These are phyloP conservation scores for Arthrobotrys sinensis DNA, from an alignment of 2,329 filamentous ascomycete species.

Conservation along the genomic window DNA sequence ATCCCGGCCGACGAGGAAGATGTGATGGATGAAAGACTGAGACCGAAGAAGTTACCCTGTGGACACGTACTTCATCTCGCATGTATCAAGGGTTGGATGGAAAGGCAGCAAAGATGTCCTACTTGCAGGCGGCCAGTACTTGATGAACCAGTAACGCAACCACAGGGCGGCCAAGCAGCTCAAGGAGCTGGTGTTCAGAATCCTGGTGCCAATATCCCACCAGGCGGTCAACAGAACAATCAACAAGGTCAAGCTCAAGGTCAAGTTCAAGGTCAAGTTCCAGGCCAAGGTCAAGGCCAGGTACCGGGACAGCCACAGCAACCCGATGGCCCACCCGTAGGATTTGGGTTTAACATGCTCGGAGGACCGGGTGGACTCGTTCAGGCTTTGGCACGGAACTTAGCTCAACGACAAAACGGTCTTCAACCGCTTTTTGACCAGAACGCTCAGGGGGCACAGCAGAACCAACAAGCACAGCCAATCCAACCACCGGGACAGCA, in stretches of 20 bases:
- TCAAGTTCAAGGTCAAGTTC: constrained; percentile 14
- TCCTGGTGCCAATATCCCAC: neutral
- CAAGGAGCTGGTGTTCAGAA: neutral
- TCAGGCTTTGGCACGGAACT: constrained; percentile 35
- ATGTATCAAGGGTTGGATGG: constrained; percentile 96
- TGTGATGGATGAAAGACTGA: constrained; percentile 72
- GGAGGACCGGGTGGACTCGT: constrained; percentile 34
- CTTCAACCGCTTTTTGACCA: constrained; percentile 24
- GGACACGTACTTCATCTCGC: constrained; percentile 95
- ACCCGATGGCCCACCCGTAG: constrained; percentile 13
- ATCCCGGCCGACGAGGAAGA: constrained; percentile 64
- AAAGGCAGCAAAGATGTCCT: constrained; percentile 96
- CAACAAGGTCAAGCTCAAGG: constrained; percentile 7
- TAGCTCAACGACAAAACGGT: constrained; percentile 35
- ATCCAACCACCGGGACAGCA: neutral
- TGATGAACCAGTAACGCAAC: constrained; percentile 65
- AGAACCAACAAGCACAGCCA: constrained; percentile 6
- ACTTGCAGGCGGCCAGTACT: constrained; percentile 90
- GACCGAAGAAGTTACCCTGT: constrained; percentile 96
- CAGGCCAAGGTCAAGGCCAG: constrained; percentile 5
- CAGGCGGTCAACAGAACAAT: neutral
- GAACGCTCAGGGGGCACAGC: constrained; percentile 21
- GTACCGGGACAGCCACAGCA: constrained; percentile 19
- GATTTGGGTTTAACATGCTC: constrained; percentile 40
- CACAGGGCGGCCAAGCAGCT: neutral